Base-by-base conservation (phyloP, 768 basidiomycete species). In the Pholiota microspora region DNA sequence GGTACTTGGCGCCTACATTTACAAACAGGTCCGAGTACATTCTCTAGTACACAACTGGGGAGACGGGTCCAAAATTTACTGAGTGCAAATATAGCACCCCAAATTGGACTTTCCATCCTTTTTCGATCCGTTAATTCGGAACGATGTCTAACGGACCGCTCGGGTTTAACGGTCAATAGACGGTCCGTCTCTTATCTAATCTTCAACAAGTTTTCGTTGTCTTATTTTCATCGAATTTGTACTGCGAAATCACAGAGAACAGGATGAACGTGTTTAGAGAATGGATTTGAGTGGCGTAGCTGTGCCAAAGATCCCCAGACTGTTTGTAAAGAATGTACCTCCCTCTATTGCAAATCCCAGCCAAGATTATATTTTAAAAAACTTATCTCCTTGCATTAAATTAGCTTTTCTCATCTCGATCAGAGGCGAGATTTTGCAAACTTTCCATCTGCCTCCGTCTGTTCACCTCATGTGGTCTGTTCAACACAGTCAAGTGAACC, bases 341-440 rank as follows among this genome's bases (percentile, higher is more conserved):
- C n/a, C n/a, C n/a, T n/a, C n/a, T n/a, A 49, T 49, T 49, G 48
- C 48, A 49, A 49, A 49, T 36, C 23, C 40, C 15, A 16, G 34
- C 47, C 47, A 49, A 35, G 48, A 29, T 23, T 36, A 18, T 34
- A 13, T 35, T 49, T 32, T 23, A 4, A 18, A n/a, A 35, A 18
- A 35, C 34, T 49, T 35, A 34, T 34, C 34, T 34, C 34, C 32
- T 27, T 49, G n/a, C 34, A 49, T 9, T 31, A 8, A 34, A 24
- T 9, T n/a, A n/a, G n/a, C n/a, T 32, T 21, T 21, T 32, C 48
- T 21, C 4, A 49, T 32, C 31, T 25, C 48, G 40, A 42, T 42
- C 40, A 42, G 40, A 16, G 40, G 10, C 6, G 16, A 7, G 18
- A 8, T 42, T 42, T 40, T 42, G 40, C 40, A 42, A 42, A 42